Evolutionary conservation across 768 basidiomycete species (phyloP).

Genomic region (Termitomyces heimii): DNA sequence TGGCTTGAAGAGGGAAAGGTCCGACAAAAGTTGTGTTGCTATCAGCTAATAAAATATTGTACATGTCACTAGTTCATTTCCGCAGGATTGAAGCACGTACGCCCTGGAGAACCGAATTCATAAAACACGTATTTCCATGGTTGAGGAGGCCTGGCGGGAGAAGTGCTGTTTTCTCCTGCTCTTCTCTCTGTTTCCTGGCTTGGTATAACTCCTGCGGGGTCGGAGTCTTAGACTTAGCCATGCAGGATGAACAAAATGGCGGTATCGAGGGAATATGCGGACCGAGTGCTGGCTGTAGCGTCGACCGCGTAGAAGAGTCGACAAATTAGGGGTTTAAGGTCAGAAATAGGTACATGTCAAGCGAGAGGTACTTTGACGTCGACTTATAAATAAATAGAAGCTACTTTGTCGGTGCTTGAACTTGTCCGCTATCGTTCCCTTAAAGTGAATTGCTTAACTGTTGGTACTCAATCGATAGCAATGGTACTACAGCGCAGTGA

Average conservation of each 20-base stretch:
- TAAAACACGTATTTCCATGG: constrained; percentile 90
- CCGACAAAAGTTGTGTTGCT: constrained; percentile 55
- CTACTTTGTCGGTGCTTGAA: neutral
- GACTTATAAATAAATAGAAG: constrained; percentile 2
- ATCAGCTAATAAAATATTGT: constrained; percentile 41
- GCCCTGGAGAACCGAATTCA: constrained; percentile 92
- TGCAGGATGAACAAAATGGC: constrained; percentile 12
- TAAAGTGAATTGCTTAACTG: neutral
- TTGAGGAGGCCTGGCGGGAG: constrained; percentile 74
- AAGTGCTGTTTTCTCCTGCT: constrained; percentile 50
- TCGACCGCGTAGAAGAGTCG: neutral
- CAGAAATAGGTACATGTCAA: constrained; percentile 3
- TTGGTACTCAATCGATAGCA: neutral
- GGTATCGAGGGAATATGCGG: neutral
- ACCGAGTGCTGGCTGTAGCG: neutral
- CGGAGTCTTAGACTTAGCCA: constrained; percentile 50
- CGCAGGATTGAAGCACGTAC: constrained; percentile 37
- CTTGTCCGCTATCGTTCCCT: neutral
- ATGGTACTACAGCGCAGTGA: neutral
- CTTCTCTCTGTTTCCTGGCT: constrained; percentile 54
- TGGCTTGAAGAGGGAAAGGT: constrained; percentile 50
- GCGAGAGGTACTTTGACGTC: neutral
- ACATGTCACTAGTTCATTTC: neutral
- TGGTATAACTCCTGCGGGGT: constrained; percentile 62
- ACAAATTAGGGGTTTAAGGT: constrained; percentile 3